Evolutionary conservation across 768 basidiomycete genomes (phyloP).

Genomic region (Clitopilus passeckerianus): DNA sequence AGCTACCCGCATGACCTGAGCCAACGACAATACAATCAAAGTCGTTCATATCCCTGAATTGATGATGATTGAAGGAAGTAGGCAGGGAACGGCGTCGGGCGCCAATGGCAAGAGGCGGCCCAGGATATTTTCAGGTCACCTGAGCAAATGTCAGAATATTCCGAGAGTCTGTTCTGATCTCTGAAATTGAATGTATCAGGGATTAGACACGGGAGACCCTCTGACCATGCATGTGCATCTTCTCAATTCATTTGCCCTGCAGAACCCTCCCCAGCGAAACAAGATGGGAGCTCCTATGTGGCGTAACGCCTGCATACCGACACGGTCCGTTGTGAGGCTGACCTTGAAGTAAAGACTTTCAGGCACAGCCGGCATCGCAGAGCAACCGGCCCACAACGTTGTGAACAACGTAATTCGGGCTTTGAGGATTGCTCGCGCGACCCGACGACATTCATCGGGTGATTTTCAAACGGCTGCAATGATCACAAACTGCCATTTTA

Average conservation of each 20-base stretch:
- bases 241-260: neutral
- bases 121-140: neutral
- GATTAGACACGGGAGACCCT: neutral
- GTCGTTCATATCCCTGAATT: conserved; percentile 6
- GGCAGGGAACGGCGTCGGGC: neutral
- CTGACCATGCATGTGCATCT: neutral
- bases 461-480: neutral
- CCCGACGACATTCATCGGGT: neutral
- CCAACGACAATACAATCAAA: conserved; percentile 62
- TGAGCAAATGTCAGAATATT: neutral
- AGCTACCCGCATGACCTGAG: conserved; percentile 64
- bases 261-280: neutral
- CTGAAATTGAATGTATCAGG: neutral
- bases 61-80: neutral
- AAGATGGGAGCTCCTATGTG: neutral
- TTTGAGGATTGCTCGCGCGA: neutral
- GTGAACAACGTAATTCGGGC: neutral
- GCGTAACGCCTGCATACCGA: neutral
- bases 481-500: neutral
- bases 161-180: neutral
- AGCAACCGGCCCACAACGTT: neutral
- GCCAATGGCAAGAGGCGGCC: no score
- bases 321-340: neutral
- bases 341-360: neutral
- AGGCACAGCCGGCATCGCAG: neutral